Evolutionary conservation across 345 rosid genomes (phyloP).

Genomic region (Eutrema yunnanense): DNA sequence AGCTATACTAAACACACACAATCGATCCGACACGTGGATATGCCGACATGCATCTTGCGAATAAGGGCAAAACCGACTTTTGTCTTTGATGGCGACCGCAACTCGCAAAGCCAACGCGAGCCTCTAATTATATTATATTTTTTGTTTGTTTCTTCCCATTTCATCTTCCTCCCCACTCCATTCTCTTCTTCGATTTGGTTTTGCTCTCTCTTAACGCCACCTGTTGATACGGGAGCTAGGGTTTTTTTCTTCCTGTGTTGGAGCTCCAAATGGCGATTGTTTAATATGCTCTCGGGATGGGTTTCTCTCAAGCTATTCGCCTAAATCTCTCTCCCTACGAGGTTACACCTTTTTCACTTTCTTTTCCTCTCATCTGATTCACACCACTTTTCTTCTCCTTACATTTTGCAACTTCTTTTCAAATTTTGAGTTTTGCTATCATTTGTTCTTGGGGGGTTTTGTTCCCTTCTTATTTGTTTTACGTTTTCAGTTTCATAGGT

Average conservation of each 20-base stretch:
- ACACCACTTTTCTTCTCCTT: not conserved
- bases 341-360: conserved; percentile 10
- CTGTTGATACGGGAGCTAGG: not conserved
- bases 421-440: not conserved
- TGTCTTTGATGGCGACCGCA: not conserved
- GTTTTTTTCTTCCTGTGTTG: not conserved
- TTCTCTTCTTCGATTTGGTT: conserved; percentile 8
- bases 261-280: not conserved
- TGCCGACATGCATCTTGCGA: conserved; percentile 8
- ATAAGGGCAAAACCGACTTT: conserved; percentile 13
- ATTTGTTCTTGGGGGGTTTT: not conserved
- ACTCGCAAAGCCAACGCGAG: not conserved
- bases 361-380: not conserved
- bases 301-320: conserved; percentile 44
- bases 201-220: not conserved
- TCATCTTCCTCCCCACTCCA: too few species aligned
- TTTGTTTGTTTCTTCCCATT: too few species aligned
- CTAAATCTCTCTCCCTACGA: conserved; percentile 28
- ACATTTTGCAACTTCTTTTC: not conserved
- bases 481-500: not conserved
- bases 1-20: not conserved
- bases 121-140: not conserved
- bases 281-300: conserved; percentile 36
- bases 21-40: conserved; percentile 6
- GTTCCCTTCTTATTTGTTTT: not conserved